phyloP scores from a whole-genome alignment of 352 stramenopile genomes.

The Pythium oligandrum region DNA sequence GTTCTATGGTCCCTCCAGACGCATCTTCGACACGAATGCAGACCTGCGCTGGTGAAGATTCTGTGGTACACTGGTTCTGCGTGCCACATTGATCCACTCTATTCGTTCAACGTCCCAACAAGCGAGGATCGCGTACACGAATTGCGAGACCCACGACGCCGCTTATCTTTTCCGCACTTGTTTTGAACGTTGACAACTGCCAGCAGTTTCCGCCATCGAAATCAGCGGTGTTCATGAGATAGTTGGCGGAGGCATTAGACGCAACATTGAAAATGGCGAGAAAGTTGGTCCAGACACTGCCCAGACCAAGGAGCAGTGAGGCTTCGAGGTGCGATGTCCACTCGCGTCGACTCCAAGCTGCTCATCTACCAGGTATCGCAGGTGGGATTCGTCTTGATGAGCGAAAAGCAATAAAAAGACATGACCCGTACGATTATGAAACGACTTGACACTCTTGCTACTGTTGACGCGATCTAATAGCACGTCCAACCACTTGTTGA shows the following conservation, averaged over 20 bases:
- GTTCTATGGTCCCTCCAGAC: too few relatives aligned
- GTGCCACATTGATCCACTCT: too few relatives aligned
- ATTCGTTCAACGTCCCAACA: too few relatives aligned
- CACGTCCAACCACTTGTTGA: not conserved
- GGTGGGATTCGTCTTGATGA: not conserved
- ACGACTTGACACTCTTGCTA: not conserved
- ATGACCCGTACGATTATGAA: too few relatives aligned
- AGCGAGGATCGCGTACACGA: slow-evolving; percentile 4
- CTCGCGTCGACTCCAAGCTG: not conserved
- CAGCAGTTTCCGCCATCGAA: slow-evolving; percentile 49
- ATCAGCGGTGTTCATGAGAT: slow-evolving; percentile 41
- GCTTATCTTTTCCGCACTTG: slow-evolving; percentile 2
- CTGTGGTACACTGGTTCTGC: too few relatives aligned
- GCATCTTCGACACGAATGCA: too few relatives aligned
- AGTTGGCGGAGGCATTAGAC: slow-evolving; percentile 33
- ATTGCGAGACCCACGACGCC: slow-evolving; percentile 18
- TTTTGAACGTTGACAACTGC: slow-evolving; percentile 22
- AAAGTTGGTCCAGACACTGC: slow-evolving; percentile 27
- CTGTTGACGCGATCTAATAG: not conserved
- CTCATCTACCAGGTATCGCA: not conserved
- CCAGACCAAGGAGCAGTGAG: slow-evolving; percentile 8
- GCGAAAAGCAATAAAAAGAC: not conserved
- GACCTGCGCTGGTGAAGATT: too few relatives aligned
- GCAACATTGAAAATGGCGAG: slow-evolving; percentile 34
- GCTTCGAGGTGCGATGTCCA: not conserved